Base-by-base conservation (phyloP, 495 filamentous ascomycete species). In the Friedmanniomyces endolithicus region DNA sequence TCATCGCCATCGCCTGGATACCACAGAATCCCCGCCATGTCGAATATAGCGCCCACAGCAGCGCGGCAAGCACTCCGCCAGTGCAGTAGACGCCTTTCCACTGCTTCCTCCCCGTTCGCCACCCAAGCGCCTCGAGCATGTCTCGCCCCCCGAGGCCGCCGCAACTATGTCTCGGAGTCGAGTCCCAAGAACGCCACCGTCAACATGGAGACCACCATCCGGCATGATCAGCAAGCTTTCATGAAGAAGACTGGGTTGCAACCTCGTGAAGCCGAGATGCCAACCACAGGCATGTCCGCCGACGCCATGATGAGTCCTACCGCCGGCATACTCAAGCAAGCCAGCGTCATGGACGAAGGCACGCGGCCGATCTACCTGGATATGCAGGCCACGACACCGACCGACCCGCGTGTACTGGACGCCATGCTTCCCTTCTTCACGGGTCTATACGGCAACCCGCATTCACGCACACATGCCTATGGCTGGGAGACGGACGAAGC, bases 401-500 rank as follows among this genome's bases (percentile, higher is more conserved):
- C 87, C 8, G 92, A 98, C 62, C 92, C 92, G 39, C 79, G 92
- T 50, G 92, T 97, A 35, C 76, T 98, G 11, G 92, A 98, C 64
- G 87, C 89, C 45, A 98, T 98, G 92, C 77, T 98, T 20, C 92
- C 92, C 0, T 98, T 82, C 71, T 86, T 85, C 64, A 92, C 90
- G 22, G 89, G 88, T 33, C 79, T 94, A 31, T 97, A 95, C 69
- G 92, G 92, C 58, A 98, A 98, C 68, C 92, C 92, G 47, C 92
- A 98, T 69, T 96, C 90, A 34, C 79, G 94, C 65, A 98, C 92
- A 48, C 92, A 98, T 70, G 92, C 92, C 12, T 98, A 98, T 70
- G 92, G 92, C 48, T 98, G 92, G 92, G 92, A 98, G 72, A 92
- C 86, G 45, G 92, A 98, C 61, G 88, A 88, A 67, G 90, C 86